Conservation (phyloP, 2,329 filamentous ascomycete genomes). For the Pseudonectria buxi region DNA sequence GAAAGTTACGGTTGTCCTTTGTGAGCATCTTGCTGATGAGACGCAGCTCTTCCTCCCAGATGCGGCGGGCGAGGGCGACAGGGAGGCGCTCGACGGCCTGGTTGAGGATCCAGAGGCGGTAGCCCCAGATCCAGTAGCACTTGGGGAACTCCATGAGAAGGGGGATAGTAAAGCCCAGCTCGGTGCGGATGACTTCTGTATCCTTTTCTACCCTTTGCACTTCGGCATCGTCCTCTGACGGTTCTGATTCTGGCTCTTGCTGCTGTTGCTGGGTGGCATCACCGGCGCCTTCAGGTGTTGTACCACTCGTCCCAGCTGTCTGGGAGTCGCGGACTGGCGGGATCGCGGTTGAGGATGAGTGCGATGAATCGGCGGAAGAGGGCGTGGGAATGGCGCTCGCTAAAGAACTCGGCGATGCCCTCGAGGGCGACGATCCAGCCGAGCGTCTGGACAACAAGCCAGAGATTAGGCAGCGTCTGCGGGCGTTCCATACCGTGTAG, state of each 20-base stretch:
- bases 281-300: constrained; percentile 34
- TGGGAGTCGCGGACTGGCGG: constrained; percentile 38
- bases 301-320: constrained; percentile 49
- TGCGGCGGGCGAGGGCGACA: constrained; percentile 43
- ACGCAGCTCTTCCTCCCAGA: constrained; percentile 81
- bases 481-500: constrained; percentile 87
- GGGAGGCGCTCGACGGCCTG: constrained; percentile 62
- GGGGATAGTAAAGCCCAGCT: constrained; percentile 77
- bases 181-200: constrained; percentile 55
- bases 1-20: constrained; percentile 85
- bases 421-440: constrained; percentile 47
- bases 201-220: constrained; percentile 14
- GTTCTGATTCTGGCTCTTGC: constrained; percentile 1
- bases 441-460: constrained; percentile 49
- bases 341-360: constrained; percentile 47
- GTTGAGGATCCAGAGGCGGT: constrained; percentile 77
- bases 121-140: constrained; percentile 99
- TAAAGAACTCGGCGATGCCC: constrained; percentile 48
- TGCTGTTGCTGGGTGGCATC: no score
- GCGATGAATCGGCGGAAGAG: constrained; percentile 55
- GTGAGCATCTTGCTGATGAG: constrained; percentile 83
- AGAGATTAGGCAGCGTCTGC: constrained; percentile 63
- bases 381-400: constrained; percentile 50
- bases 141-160: constrained; percentile 83
- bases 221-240: constrained; percentile 9